A percentile compares a stretch with the other conserved stretches of the same genome.
Evolutionary conservation across 192 early-diverging fungal genomes (phyloP).

Genomic region (Backusella luteola): DNA sequence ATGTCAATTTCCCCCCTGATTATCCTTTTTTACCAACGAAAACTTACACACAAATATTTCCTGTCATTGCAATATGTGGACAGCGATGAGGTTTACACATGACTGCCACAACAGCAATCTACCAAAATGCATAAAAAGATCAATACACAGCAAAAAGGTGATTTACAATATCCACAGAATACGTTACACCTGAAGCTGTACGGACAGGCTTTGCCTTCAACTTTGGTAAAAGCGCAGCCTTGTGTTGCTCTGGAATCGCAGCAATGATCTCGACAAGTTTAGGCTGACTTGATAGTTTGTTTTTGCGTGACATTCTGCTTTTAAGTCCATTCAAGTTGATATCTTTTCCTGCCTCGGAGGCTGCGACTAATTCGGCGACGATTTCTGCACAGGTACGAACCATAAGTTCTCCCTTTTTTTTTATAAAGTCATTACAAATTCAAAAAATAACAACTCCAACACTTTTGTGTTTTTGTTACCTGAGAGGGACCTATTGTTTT

Average conservation of each 20-base stretch:
- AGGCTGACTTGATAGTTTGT: conserved; percentile 85
- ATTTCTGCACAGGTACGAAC: conserved; percentile 88
- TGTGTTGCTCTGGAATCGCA: conserved; percentile 94
- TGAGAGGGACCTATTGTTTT: conserved; percentile 19
- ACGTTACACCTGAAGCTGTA: conserved; percentile 81
- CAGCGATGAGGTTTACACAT: conserved; percentile 98
- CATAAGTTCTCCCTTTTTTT: conserved; percentile 66
- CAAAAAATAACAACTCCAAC: background rate
- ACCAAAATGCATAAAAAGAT: background rate
- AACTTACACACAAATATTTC: conserved; percentile 95
- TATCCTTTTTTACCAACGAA: background rate
- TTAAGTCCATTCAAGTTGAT: conserved; percentile 90
- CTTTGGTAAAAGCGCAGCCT: conserved; percentile 75
- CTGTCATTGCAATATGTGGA: conserved; percentile 99
- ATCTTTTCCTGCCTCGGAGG: conserved; percentile 62
- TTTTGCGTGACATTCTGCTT: conserved; percentile 64
- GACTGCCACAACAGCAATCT: conserved; percentile 94
- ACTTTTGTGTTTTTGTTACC: conserved; percentile 10
- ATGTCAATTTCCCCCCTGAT: background rate
- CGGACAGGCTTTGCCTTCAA: conserved; percentile 96
- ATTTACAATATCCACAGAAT: background rate
- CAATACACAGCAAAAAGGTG: background rate
- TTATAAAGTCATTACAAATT: background rate
- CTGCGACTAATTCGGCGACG: conserved; percentile 81
- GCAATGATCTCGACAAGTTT: conserved; percentile 97